Conservation (phyloP, 208 protist species). For the Trypanosoma avium region DNA sequence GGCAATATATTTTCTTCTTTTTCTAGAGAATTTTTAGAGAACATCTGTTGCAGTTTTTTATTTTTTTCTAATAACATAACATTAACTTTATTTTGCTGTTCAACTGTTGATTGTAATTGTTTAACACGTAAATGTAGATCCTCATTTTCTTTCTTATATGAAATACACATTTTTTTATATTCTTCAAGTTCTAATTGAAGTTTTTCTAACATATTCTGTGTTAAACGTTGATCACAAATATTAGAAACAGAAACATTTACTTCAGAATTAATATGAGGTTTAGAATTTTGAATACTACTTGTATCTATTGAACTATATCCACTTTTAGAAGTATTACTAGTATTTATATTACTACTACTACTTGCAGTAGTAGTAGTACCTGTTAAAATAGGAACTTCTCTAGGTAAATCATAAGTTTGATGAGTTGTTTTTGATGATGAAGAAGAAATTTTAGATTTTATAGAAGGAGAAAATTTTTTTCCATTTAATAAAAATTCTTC, state of each 20-base stretch:
- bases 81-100: slow-evolving; percentile 1
- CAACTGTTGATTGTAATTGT: slow-evolving; percentile 7
- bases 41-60: not conserved
- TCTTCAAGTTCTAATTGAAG: slow-evolving; percentile 14
- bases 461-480: too few species aligned
- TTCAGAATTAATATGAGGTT: not conserved
- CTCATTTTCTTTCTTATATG: slow-evolving; percentile 22
- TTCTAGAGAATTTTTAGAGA: too few species aligned
- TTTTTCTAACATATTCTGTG: not conserved
- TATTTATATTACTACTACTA: too few species aligned
- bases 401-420: not conserved
- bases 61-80: slow-evolving; percentile 4
- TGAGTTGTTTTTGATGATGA: not conserved
- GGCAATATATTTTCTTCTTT: not conserved
- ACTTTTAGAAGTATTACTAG: not conserved
- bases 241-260: not conserved
- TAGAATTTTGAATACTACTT: not conserved
- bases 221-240: not conserved
- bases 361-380: not conserved
- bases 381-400: not conserved
- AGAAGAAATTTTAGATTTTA: too few species aligned
- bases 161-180: slow-evolving; percentile 6
- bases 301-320: slow-evolving; percentile 3
- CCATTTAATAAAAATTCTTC: too few species aligned
- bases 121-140: slow-evolving; percentile 9